Base-by-base conservation (phyloP, 768 basidiomycete genomes). In the Candolleomyces eurysporus region DNA sequence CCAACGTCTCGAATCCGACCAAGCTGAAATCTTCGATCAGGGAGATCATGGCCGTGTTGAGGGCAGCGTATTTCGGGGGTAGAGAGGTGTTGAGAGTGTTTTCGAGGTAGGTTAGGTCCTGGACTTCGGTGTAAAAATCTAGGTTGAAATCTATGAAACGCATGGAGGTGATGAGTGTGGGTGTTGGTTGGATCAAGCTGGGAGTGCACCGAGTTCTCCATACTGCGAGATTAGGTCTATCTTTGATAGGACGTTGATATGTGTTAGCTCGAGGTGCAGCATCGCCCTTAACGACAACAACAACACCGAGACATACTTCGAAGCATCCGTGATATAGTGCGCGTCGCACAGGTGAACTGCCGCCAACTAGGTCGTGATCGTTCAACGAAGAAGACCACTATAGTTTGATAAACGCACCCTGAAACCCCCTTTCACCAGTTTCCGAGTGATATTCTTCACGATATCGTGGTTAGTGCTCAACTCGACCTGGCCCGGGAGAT, bases 231-330 rank as follows among this genome's bases (percentile, higher is more conserved):
- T 78, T n/a, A 98, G 78, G 74, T 99, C 97, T 59, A 98, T 82
- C 74, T 99, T 99, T 10, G 94, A 96, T 14, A 99, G 80, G 3
- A 99, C 97, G 69, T 99, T 98, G 75, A 99, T 81, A 71, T 98
- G 97, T 0, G 97, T 97, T n/a, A 98, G 83, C 69, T 97, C 97
- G 59, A 99, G 83, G 69, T 98, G 96, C n/a, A 99, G 81, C 97
- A 98, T 98, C 16, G 96, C 92, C 53, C 97, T 84, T 26, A 99
- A 81, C 11, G 96, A 93, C 13, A 98, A 85, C 40, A 99, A 83
- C 48, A 98, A 82, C 42, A 98, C 86, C 13, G 95, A 94, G 62
- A 98, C 82, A 74, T 96, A 99, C 77, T 98, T 98, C 3, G 93
- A 83, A 3, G 96, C 90, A 70, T 98, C 96, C 50, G 96, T 96